Evolutionary conservation across 176 grass and related monocot genomes (phyloP).

Genomic region (Avena insularis): DNA sequence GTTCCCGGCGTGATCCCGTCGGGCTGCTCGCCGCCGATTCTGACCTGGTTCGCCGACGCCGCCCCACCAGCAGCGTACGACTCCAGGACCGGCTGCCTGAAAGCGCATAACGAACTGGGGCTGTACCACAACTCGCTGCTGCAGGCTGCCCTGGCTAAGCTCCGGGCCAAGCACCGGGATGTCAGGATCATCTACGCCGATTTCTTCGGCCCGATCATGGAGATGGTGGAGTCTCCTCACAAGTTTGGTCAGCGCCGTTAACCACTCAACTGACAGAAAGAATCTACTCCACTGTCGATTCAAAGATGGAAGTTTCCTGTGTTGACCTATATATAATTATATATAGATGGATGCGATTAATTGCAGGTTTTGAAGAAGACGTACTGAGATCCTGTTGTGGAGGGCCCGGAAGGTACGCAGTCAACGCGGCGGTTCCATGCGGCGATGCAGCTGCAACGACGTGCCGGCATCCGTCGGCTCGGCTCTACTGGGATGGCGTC

Average conservation of each 20-base stretch:
- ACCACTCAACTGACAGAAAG: too few species aligned
- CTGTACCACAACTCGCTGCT: background rate
- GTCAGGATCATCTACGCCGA: background rate
- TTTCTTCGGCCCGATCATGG: background rate
- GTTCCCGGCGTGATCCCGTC: constrained; percentile 64
- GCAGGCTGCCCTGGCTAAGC: background rate
- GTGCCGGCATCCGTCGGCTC: background rate
- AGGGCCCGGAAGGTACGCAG: background rate
- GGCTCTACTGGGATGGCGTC: background rate
- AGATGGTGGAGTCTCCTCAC: background rate
- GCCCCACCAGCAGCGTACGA: background rate
- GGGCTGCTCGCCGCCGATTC: constrained; percentile 51
- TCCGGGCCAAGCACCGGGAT: background rate
- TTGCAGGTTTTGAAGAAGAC: background rate
- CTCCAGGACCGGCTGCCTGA: constrained; percentile 32
- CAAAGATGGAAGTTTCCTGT: too few species aligned
- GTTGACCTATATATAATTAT: too few species aligned
- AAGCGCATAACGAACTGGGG: background rate
- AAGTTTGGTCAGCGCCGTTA: background rate
- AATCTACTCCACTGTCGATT: too few species aligned
- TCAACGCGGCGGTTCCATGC: background rate
- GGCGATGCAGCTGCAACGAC: background rate
- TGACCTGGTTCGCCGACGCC: constrained; percentile 12
- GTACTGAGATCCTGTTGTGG: background rate
- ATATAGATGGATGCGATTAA: too few species aligned